A percentile compares a stretch with the other conserved stretches of the same genome.
Conservation (phyloP, 2,329 filamentous ascomycete species). For the Monilinia fructicola region DNA sequence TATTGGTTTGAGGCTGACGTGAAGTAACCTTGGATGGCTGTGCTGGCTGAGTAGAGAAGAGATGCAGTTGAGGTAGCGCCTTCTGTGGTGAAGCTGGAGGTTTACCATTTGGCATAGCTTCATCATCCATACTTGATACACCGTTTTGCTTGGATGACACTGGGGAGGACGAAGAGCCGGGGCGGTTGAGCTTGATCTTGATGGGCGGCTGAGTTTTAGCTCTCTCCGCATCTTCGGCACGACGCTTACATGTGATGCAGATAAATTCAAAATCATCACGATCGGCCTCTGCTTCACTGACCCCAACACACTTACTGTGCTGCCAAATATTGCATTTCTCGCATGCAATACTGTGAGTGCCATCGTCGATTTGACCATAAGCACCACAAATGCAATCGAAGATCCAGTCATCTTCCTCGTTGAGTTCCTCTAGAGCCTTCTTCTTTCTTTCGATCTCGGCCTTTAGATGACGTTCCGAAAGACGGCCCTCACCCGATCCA, state of each 20-base stretch:
- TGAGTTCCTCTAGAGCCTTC: slow-evolving; percentile 71
- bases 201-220: slow-evolving; percentile 61
- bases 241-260: slow-evolving; percentile 73
- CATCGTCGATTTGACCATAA: slow-evolving; percentile 91
- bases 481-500: slow-evolving; percentile 55
- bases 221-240: slow-evolving; percentile 58
- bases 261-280: slow-evolving; percentile 84
- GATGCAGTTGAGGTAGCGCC: slow-evolving; percentile 25
- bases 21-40: slow-evolving; percentile 17
- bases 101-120: slow-evolving; percentile 27
- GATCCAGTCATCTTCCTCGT: slow-evolving; percentile 74
- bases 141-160: slow-evolving; percentile 32
- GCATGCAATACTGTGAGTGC: slow-evolving; percentile 89
- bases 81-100: slow-evolving; percentile 28
- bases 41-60: slow-evolving; percentile 22
- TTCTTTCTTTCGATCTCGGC: slow-evolving; percentile 78
- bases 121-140: slow-evolving; percentile 20
- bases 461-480: slow-evolving; percentile 79
- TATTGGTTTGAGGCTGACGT: slow-evolving; percentile 21
- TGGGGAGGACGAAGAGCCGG: slow-evolving; percentile 50
- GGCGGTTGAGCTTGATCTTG: slow-evolving; percentile 54
- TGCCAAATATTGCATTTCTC: slow-evolving; percentile 96
- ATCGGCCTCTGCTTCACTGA: slow-evolving; percentile 77
- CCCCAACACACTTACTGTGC: slow-evolving; percentile 86
- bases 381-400: slow-evolving; percentile 94